Conservation (phyloP, 805 yeast genomes). For the Metahyphopichia silvanorum region DNA sequence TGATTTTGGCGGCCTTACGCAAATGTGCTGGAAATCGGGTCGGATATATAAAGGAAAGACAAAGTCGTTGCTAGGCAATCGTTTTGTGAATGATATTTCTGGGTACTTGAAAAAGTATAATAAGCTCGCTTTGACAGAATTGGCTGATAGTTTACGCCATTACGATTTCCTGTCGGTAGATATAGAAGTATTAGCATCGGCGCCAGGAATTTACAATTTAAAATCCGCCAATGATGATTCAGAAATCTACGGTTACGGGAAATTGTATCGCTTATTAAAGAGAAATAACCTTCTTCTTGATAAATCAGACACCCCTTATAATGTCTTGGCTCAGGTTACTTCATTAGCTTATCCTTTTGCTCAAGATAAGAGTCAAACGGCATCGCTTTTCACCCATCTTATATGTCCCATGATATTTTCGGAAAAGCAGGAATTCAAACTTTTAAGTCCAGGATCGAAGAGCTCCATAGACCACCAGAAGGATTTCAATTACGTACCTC, state of each 20-base stretch:
- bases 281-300: conserved; percentile 27
- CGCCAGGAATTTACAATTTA: conserved; percentile 41
- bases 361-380: conserved; percentile 16
- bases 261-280: conserved; percentile 38
- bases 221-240: conserved; percentile 7
- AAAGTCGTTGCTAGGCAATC: conserved; percentile 7
- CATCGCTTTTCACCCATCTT: conserved; percentile 46
- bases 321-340: conserved; percentile 44
- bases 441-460: conserved; percentile 18
- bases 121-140: conserved; percentile 16
- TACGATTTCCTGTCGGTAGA: conserved; percentile 46
- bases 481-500: conserved; percentile 25
- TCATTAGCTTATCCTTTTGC: conserved; percentile 47
- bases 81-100: conserved; percentile 46
- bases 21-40: conserved; percentile 66
- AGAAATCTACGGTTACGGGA: conserved; percentile 48
- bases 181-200: conserved; percentile 55
- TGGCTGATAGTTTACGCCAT: conserved; percentile 24
- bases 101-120: conserved; percentile 45
- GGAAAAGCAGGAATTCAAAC: conserved; percentile 11
- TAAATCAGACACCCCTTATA: conserved; percentile 12
- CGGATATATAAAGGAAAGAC: conserved; percentile 14
- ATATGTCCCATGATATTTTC: conserved; percentile 43
- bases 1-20: conserved; percentile 59
- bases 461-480: conserved; percentile 18